phyloP scores from a whole-genome alignment of 441 rosid genomes.

The Mallotus japonicus region DNA sequence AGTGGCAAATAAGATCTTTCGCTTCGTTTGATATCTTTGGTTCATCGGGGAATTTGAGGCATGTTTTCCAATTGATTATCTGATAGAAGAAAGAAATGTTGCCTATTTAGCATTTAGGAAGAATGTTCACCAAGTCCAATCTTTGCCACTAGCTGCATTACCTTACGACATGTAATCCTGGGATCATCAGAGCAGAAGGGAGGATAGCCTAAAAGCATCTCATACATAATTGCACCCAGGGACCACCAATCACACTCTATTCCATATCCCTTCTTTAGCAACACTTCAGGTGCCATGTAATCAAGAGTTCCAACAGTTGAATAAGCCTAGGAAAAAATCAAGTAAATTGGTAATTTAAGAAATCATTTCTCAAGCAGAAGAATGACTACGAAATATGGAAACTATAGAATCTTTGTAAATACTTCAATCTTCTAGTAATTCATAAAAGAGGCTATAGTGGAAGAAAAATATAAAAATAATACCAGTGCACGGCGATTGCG shows the following conservation, averaged over 20 bases:
- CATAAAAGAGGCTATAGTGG: conserved; percentile 2
- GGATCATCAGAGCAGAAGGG: conserved; percentile 97
- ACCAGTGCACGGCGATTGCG: conserved; percentile 96
- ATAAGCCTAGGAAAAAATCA: conserved; percentile 62
- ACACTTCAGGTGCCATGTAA: conserved; percentile 96
- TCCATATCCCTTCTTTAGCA: conserved; percentile 89
- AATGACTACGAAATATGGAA: conserved; percentile 5
- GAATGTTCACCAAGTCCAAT: conserved; percentile 20
- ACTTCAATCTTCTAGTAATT: neutral
- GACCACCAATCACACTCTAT: conserved; percentile 99
- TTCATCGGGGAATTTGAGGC: conserved; percentile 93
- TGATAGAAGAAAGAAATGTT: conserved; percentile 31
- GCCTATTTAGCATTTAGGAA: conserved; percentile 24
- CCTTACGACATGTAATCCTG: conserved; percentile 92
- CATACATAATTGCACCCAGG: conserved; percentile 88
- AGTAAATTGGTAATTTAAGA: conserved; percentile 10
- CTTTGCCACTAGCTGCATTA: conserved; percentile 45
- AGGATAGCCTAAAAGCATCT: conserved; percentile 92
- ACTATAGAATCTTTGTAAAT: neutral
- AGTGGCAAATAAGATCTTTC: conserved; percentile 75
- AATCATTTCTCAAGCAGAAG: conserved; percentile 16
- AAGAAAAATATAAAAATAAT: conserved; percentile 27
- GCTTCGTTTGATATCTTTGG: conserved; percentile 84
- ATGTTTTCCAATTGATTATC: conserved; percentile 90
- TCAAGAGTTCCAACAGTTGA: conserved; percentile 98